Evolutionary conservation across 2,329 filamentous ascomycete genomes (phyloP), one percentile per base, ranked within the genome.

Genomic region (Alternaria metachromatica): DNA sequence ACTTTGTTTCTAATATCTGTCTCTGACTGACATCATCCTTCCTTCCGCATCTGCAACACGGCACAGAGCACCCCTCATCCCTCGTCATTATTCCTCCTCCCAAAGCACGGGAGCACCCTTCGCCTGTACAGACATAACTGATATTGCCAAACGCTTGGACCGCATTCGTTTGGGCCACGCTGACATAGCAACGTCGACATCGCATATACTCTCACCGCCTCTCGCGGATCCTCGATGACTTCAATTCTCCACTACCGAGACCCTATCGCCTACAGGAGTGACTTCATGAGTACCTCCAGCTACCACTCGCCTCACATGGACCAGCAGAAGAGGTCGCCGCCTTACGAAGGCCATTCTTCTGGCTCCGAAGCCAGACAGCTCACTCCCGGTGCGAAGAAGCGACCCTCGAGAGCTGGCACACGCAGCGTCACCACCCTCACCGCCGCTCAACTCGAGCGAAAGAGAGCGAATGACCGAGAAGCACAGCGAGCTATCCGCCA

Each of bases 381-480:
- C n/a, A 78, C 73, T 65, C 76, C 75, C 2, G 78, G 78, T 26
- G 70, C 73, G 60, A 85, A 84, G 76, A 83, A 84, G 70, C 78
- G 84, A 43, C 81, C 83, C 18, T 86, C 86, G 49, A 82, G 86
- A 74, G 85, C 85, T 37, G 86, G 86, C 11, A 86, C 85, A 48
- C 83, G 87, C 62, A 88, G 85, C 73, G 87, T 88, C 45, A 85
- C 84, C 41, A 86, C 85, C 10, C 79, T 88, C 58, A 87, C 86
- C 15, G 82, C 85, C 30, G 86, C 87, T 62, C 87, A 88, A 71
- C 79, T 88, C 53, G 87, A 88, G 70, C 80, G 87, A 55, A 88
- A 88, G 75, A 82, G 87, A 63, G 87, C 87, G 65, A 88, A 88
- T 74, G 87, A 88, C 74, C 82, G 87, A 65, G 87, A 88, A 76